Evolutionary conservation across 1,284 basidiomycete species (phyloP), one percentile per base, ranked within the genome.

Genomic region (Chiua sp.): DNA sequence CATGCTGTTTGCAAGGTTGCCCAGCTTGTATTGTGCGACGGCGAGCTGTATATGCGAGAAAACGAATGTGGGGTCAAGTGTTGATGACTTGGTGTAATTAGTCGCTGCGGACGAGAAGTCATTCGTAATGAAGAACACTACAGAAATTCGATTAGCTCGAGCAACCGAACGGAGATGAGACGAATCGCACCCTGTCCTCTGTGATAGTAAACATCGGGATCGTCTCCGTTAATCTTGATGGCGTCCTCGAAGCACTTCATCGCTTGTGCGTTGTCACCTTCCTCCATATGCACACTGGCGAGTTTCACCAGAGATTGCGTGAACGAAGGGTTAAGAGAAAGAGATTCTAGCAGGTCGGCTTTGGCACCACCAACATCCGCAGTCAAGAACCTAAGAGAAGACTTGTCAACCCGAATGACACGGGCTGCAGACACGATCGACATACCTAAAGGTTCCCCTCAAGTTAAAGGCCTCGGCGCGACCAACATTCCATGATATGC

Each of bases 191-290:
- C 92, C 82, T 99, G 98, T 42, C 97, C 98, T 67, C 97, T 94
- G 78, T 99, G 98, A 79, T 99, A 99, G 82, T 96, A 99, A 63
- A 98, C 96, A 77, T 99, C 98, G 0, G 97, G 90, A 78, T 99
- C 96, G 55, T 89, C 80, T 7, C 90, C 76, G 71, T 98, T 90
- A 66, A 92, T 86, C 72, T 86, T 82, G 71, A 96, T 91, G 2
- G 98, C 98, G 62, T 90, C 83, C 59, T 97, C 94, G 74, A 98
- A 98, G 76, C 93, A 94, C 65, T 90, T 85, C 77, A 98, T 96
- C 3, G 96, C 93, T 64, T 87, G 87, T 30, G 84, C 80, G 20
- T 91, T 83, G 65, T 94, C 86, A 59, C 88, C 90, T 66, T 98
- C 90, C 76, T 99, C 98, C 96, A 99, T 98, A 78, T 98, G 86